phyloP scores from a whole-genome alignment of 331 rosid genomes.

The Pyracantha coccinea region DNA sequence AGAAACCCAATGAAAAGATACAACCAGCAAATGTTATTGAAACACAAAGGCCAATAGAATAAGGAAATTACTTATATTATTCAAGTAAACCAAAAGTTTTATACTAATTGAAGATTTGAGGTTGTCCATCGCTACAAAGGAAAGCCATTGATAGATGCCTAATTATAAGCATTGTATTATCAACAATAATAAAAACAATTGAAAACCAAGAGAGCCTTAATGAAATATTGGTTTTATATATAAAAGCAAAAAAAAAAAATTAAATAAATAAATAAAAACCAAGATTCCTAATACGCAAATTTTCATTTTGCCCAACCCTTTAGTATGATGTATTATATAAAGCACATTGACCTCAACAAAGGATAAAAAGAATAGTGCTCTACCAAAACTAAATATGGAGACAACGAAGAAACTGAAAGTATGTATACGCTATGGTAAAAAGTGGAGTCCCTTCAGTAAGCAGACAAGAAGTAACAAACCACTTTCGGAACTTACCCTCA shows the following conservation, averaged over 20 bases:
- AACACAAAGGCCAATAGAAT: not conserved
- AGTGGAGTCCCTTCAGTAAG: not conserved
- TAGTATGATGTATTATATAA: not conserved
- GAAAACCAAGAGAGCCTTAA: not conserved
- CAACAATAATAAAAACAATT: not conserved
- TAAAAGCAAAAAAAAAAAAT: too few relatives aligned
- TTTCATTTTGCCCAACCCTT: not conserved
- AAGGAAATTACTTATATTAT: not conserved
- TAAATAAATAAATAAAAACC: not conserved
- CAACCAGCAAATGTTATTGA: not conserved
- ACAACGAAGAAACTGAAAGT: not conserved
- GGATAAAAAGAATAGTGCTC: not conserved
- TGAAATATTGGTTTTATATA: not conserved
- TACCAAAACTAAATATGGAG: not conserved
- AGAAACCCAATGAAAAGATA: not conserved
- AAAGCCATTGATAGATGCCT: not conserved
- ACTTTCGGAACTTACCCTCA: conserved; percentile 46
- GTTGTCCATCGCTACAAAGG: not conserved
- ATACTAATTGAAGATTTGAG: not conserved
- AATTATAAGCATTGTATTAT: not conserved
- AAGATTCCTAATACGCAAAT: not conserved
- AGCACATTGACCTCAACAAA: not conserved
- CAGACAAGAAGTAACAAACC: not conserved
- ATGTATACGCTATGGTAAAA: not conserved
- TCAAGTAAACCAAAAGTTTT: not conserved